These are phyloP conservation scores for Boletus sp. DNA, from an alignment of 768 basidiomycete genomes.

Conservation along the genomic window DNA sequence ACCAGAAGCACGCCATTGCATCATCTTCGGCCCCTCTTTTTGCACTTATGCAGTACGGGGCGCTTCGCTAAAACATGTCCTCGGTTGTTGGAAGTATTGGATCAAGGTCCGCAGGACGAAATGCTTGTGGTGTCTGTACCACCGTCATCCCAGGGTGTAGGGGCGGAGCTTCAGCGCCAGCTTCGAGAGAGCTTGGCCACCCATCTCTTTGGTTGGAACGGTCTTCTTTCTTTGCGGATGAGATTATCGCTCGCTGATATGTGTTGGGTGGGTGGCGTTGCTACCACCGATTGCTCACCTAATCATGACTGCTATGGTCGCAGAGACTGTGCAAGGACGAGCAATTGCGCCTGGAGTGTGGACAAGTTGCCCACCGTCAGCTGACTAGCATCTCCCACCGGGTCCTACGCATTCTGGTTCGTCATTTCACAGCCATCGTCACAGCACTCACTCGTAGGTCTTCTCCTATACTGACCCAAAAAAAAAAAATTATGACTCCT, in stretches of 20 bases:
- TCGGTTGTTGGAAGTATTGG: conserved; percentile 46
- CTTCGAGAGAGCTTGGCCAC: conserved; percentile 50
- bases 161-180: conserved; percentile 38
- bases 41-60: conserved; percentile 34
- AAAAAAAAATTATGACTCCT: background rate
- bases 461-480: conserved; percentile 5
- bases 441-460: conserved; percentile 44
- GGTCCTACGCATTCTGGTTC: conserved; percentile 51
- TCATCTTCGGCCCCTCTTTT: conserved; percentile 32
- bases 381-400: conserved; percentile 52
- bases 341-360: conserved; percentile 44
- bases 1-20: conserved; percentile 25
- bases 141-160: conserved; percentile 25
- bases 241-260: conserved; percentile 45
- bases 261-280: conserved; percentile 38
- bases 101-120: conserved; percentile 29
- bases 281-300: conserved; percentile 13
- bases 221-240: conserved; percentile 51
- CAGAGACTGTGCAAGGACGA: conserved; percentile 49
- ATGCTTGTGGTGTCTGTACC: conserved; percentile 35
- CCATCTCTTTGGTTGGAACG: conserved; percentile 63
- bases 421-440: conserved; percentile 50
- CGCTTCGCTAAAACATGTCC: conserved; percentile 37
- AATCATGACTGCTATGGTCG: conserved; percentile 25
- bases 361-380: conserved; percentile 48